Evolutionary conservation across 345 rosid genomes (phyloP).

Genomic region (Camelina neglecta): DNA sequence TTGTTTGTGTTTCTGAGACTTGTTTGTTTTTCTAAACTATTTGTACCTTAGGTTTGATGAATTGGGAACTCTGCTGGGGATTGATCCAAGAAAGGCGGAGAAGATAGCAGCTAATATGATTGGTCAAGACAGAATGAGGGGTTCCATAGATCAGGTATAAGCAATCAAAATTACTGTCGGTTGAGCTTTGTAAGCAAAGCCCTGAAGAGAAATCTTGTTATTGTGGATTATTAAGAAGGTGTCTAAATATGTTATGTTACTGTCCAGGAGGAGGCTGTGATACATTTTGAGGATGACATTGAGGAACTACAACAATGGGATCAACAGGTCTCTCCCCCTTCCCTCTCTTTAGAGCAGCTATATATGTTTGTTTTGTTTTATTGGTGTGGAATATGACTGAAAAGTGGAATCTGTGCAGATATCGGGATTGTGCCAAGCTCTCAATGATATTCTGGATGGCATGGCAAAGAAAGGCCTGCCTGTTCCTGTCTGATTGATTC

Average conservation of each 20-base stretch:
- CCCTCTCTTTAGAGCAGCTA: slow-evolving; percentile 10
- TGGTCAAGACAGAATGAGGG: slow-evolving; percentile 93
- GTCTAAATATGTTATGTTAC: slow-evolving; percentile 11
- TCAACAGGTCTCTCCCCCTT: slow-evolving; percentile 69
- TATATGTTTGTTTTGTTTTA: neutral
- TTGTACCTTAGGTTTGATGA: slow-evolving; percentile 74
- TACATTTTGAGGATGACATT: slow-evolving; percentile 95
- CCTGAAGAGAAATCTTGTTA: slow-evolving; percentile 4
- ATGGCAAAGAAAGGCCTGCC: slow-evolving; percentile 91
- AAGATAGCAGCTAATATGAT: slow-evolving; percentile 99
- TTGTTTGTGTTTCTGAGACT: neutral
- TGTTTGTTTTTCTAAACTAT: neutral
- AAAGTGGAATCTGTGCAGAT: slow-evolving; percentile 54
- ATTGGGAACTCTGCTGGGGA: slow-evolving; percentile 94
- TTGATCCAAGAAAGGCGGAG: slow-evolving; percentile 96
- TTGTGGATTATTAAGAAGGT: neutral
- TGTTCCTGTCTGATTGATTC: slow-evolving; percentile 68
- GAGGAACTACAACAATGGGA: slow-evolving; percentile 98
- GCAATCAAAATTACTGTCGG: neutral
- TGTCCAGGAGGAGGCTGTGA: slow-evolving; percentile 88
- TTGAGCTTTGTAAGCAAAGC: neutral
- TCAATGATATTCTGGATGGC: slow-evolving; percentile 86
- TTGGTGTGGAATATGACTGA: slow-evolving; percentile 1
- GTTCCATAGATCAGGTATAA: slow-evolving; percentile 91
- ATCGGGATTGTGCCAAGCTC: slow-evolving; percentile 89